Base-by-base conservation (phyloP, 2,329 filamentous ascomycete species). In the Aspergillus flavus region DNA sequence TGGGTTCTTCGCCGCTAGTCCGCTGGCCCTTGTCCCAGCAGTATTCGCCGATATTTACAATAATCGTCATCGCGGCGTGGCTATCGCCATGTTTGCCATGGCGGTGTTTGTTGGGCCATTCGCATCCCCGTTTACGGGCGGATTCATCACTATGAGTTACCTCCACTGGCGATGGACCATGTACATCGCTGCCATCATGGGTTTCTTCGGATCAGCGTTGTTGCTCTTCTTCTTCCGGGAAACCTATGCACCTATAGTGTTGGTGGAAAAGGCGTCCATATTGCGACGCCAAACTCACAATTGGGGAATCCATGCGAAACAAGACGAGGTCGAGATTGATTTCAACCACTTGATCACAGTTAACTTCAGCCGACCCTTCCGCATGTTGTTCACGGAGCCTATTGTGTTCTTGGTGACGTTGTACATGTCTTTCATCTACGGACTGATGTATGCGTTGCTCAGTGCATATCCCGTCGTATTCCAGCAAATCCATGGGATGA, bases 251-350 rank as follows among this genome's bases (percentile, higher is more conserved):
- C 85, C 85, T 0, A 65, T 68, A 2, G 59, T 75, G 7, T 64
- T 75, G 19, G 65, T 71, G 16, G 66, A 70, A 19, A 74, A 74
- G 46, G 85, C 85, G 0, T 70, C 79, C 0, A 82, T 83, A 53
- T 69, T 87, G 4, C 78, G 85, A 26, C 77, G 84, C 11, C 72
- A 82, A 48, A 87, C 85, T 0, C 80, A 81, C 62, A 87, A 87
- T 61, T 87, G 85, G 84, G 85, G 84, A 2, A 86, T 87, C 57
- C 84, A 86, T 61, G 85, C 85, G 1, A 83, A 83, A 67, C 77
- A 79, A 65, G 83, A 84, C 64, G 81, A 85, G 73, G 80, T 84
- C 48, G 82, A 85, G 68, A 72, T 85, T 32, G 81, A 84, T 61
- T 77, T 83, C 63, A 73, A 73, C 4, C 79, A 84, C 48, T 65